A percentile compares a stretch with the other conserved stretches of the same genome.
These are phyloP conservation scores for Boletus sp. DNA, from an alignment of 768 basidiomycete genomes.

Conservation along the genomic window DNA sequence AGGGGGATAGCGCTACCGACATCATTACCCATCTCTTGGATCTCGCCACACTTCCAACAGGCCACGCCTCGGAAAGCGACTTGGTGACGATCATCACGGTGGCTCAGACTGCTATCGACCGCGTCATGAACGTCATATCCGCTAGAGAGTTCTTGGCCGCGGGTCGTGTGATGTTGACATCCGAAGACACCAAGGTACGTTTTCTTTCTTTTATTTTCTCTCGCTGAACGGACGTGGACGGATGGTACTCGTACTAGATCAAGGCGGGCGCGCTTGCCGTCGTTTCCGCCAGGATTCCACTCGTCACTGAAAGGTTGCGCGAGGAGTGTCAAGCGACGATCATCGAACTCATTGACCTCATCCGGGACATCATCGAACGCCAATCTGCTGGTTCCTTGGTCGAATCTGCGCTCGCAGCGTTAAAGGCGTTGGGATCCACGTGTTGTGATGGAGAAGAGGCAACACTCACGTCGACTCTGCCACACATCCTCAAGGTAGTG, in stretches of 20 bases:
- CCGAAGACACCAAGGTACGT: conserved; percentile 50
- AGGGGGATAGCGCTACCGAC: conserved; percentile 35
- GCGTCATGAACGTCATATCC: conserved; percentile 60
- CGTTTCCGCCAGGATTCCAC: conserved; percentile 60
- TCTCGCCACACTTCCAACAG: conserved; percentile 39
- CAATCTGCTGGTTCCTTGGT: conserved; percentile 40
- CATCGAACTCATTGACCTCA: conserved; percentile 47
- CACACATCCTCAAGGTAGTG: conserved; percentile 50
- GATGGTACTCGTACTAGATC: conserved; percentile 39
- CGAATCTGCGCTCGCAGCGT: conserved; percentile 51
- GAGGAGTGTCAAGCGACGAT: conserved; percentile 47
- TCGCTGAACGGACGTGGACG: background rate
- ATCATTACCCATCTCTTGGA: conserved; percentile 49
- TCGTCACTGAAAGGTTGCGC: conserved; percentile 56
- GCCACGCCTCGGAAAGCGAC: conserved; percentile 32
- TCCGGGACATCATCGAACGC: conserved; percentile 46
- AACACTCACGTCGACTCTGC: conserved; percentile 55
- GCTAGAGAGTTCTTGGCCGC: conserved; percentile 67
- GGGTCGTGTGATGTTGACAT: conserved; percentile 52
- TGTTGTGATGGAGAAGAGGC: conserved; percentile 64
- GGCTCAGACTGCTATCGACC: conserved; percentile 50
- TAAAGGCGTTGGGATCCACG: conserved; percentile 58
- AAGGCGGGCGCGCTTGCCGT: conserved; percentile 68
- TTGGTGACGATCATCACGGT: conserved; percentile 43
- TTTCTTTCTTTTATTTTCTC: too few relatives aligned